Evolutionary conservation across 2,329 filamentous ascomycete genomes (phyloP), one percentile per base, ranked within the genome.

Genomic region (Erysiphe pulchra): DNA sequence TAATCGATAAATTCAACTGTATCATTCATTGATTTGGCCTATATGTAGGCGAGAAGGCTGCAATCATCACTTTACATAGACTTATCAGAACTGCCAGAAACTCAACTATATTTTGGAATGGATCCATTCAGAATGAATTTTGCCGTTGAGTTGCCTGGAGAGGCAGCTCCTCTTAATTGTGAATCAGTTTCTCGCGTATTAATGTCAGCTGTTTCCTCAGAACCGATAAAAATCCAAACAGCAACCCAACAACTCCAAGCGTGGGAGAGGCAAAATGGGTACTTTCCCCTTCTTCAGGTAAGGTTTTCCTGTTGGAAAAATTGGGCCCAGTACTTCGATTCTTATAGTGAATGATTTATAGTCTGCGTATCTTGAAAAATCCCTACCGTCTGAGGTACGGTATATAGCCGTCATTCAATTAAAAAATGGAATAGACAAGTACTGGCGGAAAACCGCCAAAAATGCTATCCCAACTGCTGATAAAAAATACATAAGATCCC

Each of bases 341-440:
- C 34, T 45, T 6, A 24, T 24, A 24, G 20, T 24, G 20, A 24
- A 24, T 24, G 20, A 24, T 24, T 24, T 24, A 40, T 56, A 92
- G 78, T 71, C 77, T 53, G 72, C 84, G 33, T 94, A 86, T 59
- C 70, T 93, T 50, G 81, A 93, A 63, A 75, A 75, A 49, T 74
- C 75, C 1, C 65, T 92, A 1, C 80, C 83, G 1, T 63, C 73
- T 47, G 77, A 92, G 55, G 72, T 87, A 45, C 80, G 90, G 49
- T 85, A 92, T 56, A 75, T 94, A 11, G 81, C 87, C 46, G 75
- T 95, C 47, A 93, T 95, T 53, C 82, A 93, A 58, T 69, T 98
- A 46, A 95, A 95, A 60, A 94, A 95, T 60, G 90, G 86, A 46
- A 86, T 95, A 61, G 87, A 95, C 59, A 85, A 80, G 58, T 84